Conservation (phyloP, 805 yeast species). For the Candida maesae region DNA sequence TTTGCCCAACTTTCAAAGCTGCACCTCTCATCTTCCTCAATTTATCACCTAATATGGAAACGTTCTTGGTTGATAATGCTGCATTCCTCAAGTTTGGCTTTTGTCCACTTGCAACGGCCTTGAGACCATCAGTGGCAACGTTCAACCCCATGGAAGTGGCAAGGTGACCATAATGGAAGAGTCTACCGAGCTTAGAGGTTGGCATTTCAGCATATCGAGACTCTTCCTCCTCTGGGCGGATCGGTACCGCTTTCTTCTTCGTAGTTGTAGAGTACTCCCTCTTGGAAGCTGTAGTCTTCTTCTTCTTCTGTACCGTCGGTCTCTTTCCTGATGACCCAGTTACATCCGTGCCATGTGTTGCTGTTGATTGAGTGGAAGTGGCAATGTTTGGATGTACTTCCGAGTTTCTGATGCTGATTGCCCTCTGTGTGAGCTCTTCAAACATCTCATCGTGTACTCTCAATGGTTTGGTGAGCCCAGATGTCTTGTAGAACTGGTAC, state of each 20-base stretch:
- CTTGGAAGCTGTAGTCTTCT: constrained; percentile 3
- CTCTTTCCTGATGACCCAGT: constrained; percentile 4
- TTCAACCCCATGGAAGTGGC: constrained; percentile 91
- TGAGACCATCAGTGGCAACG: constrained; percentile 72
- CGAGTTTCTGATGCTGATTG: constrained; percentile 7
- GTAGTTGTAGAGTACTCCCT: constrained; percentile 16
- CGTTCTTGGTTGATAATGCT: constrained; percentile 74
- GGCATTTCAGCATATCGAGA: constrained; percentile 75
- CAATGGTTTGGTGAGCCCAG: constrained; percentile 20
- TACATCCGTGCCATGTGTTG: background rate
- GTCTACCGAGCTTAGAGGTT: constrained; percentile 76
- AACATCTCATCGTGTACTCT: constrained; percentile 27
- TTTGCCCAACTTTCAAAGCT: constrained; percentile 94
- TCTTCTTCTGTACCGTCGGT: constrained; percentile 5
- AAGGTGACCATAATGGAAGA: constrained; percentile 87
- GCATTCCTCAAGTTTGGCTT: constrained; percentile 50
- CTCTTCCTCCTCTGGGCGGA: constrained; percentile 31
- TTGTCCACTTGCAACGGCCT: constrained; percentile 57
- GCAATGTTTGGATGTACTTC: constrained; percentile 3
- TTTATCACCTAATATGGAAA: constrained; percentile 83
- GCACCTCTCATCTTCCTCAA: constrained; percentile 98
- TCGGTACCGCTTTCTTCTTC: constrained; percentile 14
- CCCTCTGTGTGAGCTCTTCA: constrained; percentile 12
- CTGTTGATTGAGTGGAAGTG: constrained; percentile 1
- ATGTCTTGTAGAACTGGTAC: constrained; percentile 21